A percentile compares a stretch with the other conserved stretches of the same genome.
These are phyloP conservation scores for Phlebiopsis flavidoalba DNA, from an alignment of 768 basidiomycete genomes.

Conservation along the genomic window DNA sequence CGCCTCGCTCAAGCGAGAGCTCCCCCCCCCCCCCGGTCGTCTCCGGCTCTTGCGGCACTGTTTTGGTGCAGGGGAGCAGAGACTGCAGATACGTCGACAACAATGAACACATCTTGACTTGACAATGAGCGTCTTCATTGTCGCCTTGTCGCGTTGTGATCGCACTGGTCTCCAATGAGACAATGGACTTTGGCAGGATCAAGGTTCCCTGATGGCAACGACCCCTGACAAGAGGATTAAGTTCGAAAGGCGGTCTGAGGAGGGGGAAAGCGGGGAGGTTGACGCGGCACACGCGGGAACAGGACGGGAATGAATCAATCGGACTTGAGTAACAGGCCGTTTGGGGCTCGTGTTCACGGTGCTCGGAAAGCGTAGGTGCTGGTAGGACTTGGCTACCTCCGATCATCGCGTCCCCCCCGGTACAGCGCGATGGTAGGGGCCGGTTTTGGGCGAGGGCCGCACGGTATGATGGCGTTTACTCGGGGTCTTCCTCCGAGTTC, in stretches of 20 bases:
- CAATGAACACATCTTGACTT: constrained; percentile 64
- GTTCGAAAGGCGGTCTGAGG: constrained; percentile 54
- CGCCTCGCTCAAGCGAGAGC: constrained; percentile 46
- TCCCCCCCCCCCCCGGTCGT: too few relatives aligned
- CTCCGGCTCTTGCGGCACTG: constrained; percentile 20
- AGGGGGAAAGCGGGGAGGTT: constrained; percentile 39
- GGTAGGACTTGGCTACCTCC: not conserved
- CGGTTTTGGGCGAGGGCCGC: too few relatives aligned
- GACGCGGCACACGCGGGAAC: constrained; percentile 46
- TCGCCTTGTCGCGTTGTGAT: too few relatives aligned
- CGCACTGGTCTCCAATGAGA: constrained; percentile 75
- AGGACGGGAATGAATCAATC: constrained; percentile 33
- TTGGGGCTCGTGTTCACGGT: constrained; percentile 23
- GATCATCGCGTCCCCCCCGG: constrained; percentile 19
- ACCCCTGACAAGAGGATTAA: constrained; percentile 55
- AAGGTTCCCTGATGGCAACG: constrained; percentile 37
- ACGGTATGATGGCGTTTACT: too few relatives aligned
- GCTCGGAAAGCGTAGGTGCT: not conserved
- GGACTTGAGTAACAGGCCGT: constrained; percentile 23
- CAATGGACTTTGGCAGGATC: constrained; percentile 60
- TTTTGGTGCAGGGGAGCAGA: constrained; percentile 19
- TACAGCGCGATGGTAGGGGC: too few relatives aligned
- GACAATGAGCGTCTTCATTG: constrained; percentile 58
- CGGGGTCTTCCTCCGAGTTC: not conserved
- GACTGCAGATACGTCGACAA: constrained; percentile 38